Base-by-base conservation (phyloP, 1,284 basidiomycete genomes). In the Athelia sp. region DNA sequence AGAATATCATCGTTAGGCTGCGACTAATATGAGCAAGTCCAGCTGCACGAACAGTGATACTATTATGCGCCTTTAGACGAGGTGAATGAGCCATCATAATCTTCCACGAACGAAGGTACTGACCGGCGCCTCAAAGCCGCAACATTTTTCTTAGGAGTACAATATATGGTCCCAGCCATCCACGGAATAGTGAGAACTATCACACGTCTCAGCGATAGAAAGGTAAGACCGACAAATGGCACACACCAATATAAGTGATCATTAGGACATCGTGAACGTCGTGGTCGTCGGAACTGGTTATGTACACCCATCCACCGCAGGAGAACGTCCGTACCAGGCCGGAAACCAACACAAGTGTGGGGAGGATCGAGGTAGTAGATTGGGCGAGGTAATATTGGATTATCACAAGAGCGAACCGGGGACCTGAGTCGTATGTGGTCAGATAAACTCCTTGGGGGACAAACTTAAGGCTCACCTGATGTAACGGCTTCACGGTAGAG, bases 251-350 rank as follows among this genome's bases (percentile, higher is more conserved):
- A 61, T 91, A 94, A 48, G 78, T 63, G 54, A 94, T 86, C 93
- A 98, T 97, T 62, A 87, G 82, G 21, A 94, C 71, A 66, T 97
- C 93, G 67, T 98, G 93, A 15, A 79, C 73, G 60, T 90, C 84
- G 57, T 89, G 87, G 63, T 89, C 78, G 59, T 93, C 90, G 32
- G 68, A 81, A 3, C 86, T 88, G 0, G 94, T 96, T 59, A 97
- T 84, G 61, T 87, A 97, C 43, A 96, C 90, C 93, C 93, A 98
- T 22, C 93, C 93, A 22, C 88, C 92, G 57, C 93, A 97, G 4
- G 82, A 79, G 19, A 97, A 65, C 0, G 93, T 95, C 53, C 93
- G 75, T 22, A 90, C 62, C 14, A 93, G 55, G 0, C 93, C 93
- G 24, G 76, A 72, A 13, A 81, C 56, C 31, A 87, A 76, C 34